phyloP scores from a whole-genome alignment of 2,329 filamentous ascomycete genomes.

The Zalaria sp. region DNA sequence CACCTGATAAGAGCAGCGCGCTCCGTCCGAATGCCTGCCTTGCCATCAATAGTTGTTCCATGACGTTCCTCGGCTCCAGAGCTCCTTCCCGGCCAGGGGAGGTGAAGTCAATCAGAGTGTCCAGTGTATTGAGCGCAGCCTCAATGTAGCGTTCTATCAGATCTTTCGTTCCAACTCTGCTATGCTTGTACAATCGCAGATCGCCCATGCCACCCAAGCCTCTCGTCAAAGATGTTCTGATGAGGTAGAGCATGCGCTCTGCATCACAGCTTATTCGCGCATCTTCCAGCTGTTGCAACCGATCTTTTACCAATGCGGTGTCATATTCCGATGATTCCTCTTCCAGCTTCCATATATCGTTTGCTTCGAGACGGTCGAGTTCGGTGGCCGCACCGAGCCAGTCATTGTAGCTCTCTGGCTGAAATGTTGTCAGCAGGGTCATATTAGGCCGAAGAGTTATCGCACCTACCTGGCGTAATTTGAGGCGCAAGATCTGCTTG shows the following conservation, averaged over 20 bases:
- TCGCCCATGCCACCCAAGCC: conserved; percentile 80
- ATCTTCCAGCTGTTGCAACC: conserved; percentile 60
- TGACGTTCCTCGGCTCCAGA: conserved; percentile 43
- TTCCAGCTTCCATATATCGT: conserved; percentile 67
- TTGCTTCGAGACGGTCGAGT: conserved; percentile 66
- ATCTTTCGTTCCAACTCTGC: conserved; percentile 72
- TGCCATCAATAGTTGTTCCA: conserved; percentile 57
- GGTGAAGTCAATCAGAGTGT: conserved; percentile 51
- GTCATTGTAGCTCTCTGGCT: conserved; percentile 55
- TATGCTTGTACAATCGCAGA: conserved; percentile 66
- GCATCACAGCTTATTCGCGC: conserved; percentile 61
- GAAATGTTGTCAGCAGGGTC: conserved; percentile 8
- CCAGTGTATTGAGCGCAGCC: conserved; percentile 61
- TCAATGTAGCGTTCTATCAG: conserved; percentile 80
- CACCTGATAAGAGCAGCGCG: conserved; percentile 69
- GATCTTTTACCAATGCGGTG: conserved; percentile 49
- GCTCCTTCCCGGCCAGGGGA: conserved; percentile 29
- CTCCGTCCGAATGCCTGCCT: conserved; percentile 76
- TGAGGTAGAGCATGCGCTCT: conserved; percentile 61
- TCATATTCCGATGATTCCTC: conserved; percentile 57
- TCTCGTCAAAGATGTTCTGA: conserved; percentile 67
- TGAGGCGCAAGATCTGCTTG: conserved; percentile 47
- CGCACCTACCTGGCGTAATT: conserved; percentile 49
- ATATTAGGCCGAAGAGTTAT: not conserved
- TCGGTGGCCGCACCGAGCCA: conserved; percentile 66